phyloP scores from a whole-genome alignment of 2,329 filamentous ascomycete species.

The Aureobasidium sp. region DNA sequence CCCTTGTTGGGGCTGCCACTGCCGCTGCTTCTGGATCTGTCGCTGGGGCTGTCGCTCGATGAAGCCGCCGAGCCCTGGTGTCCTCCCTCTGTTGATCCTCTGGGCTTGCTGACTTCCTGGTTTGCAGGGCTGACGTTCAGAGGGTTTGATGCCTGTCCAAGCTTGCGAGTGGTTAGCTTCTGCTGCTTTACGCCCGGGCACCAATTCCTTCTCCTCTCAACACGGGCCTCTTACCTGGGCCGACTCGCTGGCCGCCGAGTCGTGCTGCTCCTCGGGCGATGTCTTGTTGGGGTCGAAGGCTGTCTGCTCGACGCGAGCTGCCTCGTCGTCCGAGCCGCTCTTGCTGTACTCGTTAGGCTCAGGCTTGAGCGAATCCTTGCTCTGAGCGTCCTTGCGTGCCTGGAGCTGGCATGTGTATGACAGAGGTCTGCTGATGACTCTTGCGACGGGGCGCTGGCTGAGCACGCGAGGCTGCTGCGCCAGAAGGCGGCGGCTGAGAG shows the following conservation, averaged over 20 bases:
- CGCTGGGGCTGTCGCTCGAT: constrained; percentile 30
- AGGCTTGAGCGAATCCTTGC: constrained; percentile 54
- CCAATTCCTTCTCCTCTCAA: constrained; percentile 14
- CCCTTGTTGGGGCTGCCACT: constrained; percentile 12
- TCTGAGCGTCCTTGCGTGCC: constrained; percentile 35
- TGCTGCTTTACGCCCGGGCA: constrained; percentile 16
- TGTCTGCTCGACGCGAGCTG: constrained; percentile 46
- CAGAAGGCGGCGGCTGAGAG: constrained; percentile 8
- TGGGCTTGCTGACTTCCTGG: constrained; percentile 44
- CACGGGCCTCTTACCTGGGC: constrained; percentile 14
- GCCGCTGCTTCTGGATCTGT: constrained; percentile 24
- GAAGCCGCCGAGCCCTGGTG: constrained; percentile 28
- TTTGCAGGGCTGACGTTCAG: constrained; percentile 55
- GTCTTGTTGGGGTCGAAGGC: constrained; percentile 64
- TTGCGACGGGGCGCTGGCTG: constrained; percentile 6
- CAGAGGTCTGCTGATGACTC: constrained; percentile 7
- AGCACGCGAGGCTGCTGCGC: constrained; percentile 9
- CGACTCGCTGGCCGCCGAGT: constrained; percentile 27
- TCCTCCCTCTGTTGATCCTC: constrained; percentile 34
- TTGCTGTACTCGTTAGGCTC: constrained; percentile 58
- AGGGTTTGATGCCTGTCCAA: constrained; percentile 31
- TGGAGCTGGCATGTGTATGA: constrained; percentile 18
- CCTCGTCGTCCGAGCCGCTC: constrained; percentile 53
- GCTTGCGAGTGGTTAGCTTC: constrained; percentile 6
- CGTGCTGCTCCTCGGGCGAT: constrained; percentile 52